Conservation (phyloP, 352 stramenopile genomes). For the Phytopythium kandeliae region DNA sequence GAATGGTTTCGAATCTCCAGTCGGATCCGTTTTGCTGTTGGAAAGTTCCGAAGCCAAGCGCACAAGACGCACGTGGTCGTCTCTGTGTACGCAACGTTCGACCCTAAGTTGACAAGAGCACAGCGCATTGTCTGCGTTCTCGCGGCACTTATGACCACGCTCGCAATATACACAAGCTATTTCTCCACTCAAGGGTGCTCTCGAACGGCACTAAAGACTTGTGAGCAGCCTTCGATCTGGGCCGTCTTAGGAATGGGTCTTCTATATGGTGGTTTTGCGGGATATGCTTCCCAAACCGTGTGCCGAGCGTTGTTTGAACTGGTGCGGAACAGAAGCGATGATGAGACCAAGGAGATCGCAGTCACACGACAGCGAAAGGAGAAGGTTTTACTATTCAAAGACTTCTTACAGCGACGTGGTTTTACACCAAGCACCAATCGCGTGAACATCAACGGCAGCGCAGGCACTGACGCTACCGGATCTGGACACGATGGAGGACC, state of each 20-base stretch:
- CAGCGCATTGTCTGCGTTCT: conserved; percentile 52
- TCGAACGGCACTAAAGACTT: conserved; percentile 52
- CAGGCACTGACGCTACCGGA: neutral
- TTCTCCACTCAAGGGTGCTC: conserved; percentile 57
- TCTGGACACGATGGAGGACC: neutral
- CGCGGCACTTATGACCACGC: conserved; percentile 31
- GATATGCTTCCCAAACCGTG: conserved; percentile 28
- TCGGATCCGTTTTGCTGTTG: conserved; percentile 41
- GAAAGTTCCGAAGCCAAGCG: conserved; percentile 47
- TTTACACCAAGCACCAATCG: neutral
- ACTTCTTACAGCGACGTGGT: conserved; percentile 16
- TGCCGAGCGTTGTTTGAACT: conserved; percentile 42
- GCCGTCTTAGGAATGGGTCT: conserved; percentile 41
- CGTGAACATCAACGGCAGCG: neutral
- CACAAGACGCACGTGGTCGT: conserved; percentile 34
- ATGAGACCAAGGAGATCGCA: conserved; percentile 50
- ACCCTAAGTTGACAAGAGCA: conserved; percentile 49
- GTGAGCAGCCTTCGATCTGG: conserved; percentile 41
- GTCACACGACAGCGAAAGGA: conserved; percentile 65
- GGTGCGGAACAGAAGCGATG: conserved; percentile 54
- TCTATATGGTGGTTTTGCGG: conserved; percentile 47
- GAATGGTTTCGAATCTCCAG: conserved; percentile 47
- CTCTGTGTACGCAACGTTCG: conserved; percentile 42
- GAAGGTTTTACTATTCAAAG: conserved; percentile 62
- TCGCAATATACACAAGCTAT: conserved; percentile 40